phyloP scores from a whole-genome alignment of 2,329 filamentous ascomycete genomes.

The Penicillium nordicum region DNA sequence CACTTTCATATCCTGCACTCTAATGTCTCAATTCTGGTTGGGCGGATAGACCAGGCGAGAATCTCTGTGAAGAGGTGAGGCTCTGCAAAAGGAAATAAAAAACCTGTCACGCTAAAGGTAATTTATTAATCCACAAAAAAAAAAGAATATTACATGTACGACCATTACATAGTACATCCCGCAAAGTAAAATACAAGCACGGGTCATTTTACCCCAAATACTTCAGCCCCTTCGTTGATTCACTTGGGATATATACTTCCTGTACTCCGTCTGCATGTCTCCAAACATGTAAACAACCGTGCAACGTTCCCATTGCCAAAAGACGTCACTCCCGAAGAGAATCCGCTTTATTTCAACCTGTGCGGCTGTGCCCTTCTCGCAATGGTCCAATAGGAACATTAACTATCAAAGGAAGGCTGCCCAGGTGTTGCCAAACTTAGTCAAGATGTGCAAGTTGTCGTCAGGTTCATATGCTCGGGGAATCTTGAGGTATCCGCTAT shows the following conservation, averaged over 20 bases:
- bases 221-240: neutral
- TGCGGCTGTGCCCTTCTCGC: neutral
- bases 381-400: neutral
- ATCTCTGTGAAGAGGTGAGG: neutral
- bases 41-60: neutral
- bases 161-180: too few relatives aligned
- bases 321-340: neutral
- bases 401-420: neutral
- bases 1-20: neutral
- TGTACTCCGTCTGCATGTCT: neutral
- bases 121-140: neutral
- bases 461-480: neutral
- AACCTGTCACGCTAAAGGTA: neutral
- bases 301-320: neutral
- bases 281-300: neutral
- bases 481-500: neutral
- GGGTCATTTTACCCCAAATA: neutral
- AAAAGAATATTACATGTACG: neutral
- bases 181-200: neutral
- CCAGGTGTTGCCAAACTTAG: conserved; percentile 8
- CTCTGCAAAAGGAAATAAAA: neutral
- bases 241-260: neutral
- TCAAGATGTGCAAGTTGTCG: conserved; percentile 5
- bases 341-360: neutral
- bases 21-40: neutral